These are phyloP conservation scores for Macrocystidia cucumis DNA, from an alignment of 1,284 basidiomycete species.

Conservation along the genomic window DNA sequence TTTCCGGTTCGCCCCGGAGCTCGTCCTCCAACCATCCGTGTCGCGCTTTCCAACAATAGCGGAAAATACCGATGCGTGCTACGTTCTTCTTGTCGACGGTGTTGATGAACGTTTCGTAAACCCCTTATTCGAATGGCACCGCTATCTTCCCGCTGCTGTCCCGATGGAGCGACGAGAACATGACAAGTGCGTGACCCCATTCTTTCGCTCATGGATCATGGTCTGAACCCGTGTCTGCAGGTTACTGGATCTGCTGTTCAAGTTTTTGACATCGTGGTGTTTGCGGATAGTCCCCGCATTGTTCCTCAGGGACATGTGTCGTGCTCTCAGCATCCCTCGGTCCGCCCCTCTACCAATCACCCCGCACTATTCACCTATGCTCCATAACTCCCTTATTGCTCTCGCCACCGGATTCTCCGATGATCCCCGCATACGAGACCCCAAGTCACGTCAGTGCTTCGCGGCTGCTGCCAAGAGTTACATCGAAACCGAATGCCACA, in stretches of 20 bases:
- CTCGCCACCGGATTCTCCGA: conserved; percentile 53
- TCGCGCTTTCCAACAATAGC: conserved; percentile 30
- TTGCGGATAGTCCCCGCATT: conserved; percentile 39
- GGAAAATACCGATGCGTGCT: conserved; percentile 24
- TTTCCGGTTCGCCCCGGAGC: conserved; percentile 25
- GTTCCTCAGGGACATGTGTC: conserved; percentile 56
- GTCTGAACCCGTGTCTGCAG: conserved; percentile 14
- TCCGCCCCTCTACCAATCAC: conserved; percentile 36
- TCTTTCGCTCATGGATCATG: conserved; percentile 1
- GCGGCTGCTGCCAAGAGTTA: conserved; percentile 45
- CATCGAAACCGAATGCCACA: conserved; percentile 48
- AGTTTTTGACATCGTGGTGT: conserved; percentile 56
- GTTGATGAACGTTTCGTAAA: conserved; percentile 26
- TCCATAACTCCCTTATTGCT: conserved; percentile 61
- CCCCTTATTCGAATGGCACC: conserved; percentile 48
- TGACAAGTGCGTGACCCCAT: conserved; percentile 30
- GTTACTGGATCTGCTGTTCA: conserved; percentile 50
- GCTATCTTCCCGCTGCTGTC: conserved; percentile 41
- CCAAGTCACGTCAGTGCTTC: conserved; percentile 38
- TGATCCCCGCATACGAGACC: conserved; percentile 38
- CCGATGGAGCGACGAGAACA: conserved; percentile 43
- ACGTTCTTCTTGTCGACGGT: conserved; percentile 31
- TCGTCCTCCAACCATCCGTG: conserved; percentile 8
- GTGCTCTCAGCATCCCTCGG: conserved; percentile 37
- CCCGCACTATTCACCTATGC: conserved; percentile 61